Base-by-base conservation (phyloP, 2,329 filamentous ascomycete species). In the Arthroderma sp. region DNA sequence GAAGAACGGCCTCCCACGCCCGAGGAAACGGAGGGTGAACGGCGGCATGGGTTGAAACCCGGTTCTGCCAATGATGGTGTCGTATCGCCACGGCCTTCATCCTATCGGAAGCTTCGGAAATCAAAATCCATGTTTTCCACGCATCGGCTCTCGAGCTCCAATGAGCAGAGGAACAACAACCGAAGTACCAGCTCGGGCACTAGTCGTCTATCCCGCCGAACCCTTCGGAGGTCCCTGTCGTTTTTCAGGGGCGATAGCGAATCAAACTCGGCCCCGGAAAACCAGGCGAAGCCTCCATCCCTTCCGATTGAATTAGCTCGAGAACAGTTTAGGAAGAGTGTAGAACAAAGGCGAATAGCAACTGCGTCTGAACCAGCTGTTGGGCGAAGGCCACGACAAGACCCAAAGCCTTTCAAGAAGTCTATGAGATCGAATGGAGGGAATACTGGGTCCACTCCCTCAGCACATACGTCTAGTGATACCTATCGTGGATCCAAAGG, bases 121-220 rank as follows among this genome's bases (percentile, higher is more conserved):
- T 68, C 75, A 6, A 74, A 71, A 58, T 78, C 76, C n/a, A 74
- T 77, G 73, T 75, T 76, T 56, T 70, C 70, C 5, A 70, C 74
- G 1, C 66, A 70, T 54, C 69, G 15, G 64, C 67, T 3, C 64
- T 63, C 21, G 25, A 44, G 7, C 38, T 56, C 23, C 53, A 59
- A n/a, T 23, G 38, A 31, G n/a, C 57, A 56, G 5, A 56, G 44
- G 13, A 51, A 54, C 38, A 55, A 57, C 39, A 54, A 51, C 7
- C 57, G 43, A 47, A 49, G 53, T 39, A 25, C 43, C 19, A 33
- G 58, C 31, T 55, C 53, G 17, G 52, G 37, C n/a, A 55, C 28
- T 19, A 54, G 54, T 19, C 57, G 56, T 33, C 54, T 59, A 8
- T 54, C 60, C 8, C 56, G 62, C 51, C 58, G 63, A 19, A 68